phyloP scores from a whole-genome alignment of 164 flowering plant genomes.

The Berberis thunbergii region DNA sequence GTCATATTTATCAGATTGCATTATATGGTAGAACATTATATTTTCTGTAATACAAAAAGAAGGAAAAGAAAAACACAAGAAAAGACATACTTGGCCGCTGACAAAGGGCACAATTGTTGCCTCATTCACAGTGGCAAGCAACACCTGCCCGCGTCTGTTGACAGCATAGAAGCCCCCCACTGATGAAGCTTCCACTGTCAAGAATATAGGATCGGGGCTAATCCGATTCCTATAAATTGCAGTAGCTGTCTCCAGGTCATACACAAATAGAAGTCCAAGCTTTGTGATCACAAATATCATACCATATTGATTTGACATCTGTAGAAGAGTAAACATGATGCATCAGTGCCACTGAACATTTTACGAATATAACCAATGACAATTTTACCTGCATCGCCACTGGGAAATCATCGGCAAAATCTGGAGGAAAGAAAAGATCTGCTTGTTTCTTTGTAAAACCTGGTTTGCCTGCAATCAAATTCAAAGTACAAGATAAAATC shows the following conservation, averaged over 20 bases:
- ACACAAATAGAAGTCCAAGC: conserved; percentile 96
- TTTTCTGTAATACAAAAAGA: not conserved
- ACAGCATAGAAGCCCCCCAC: conserved; percentile 95
- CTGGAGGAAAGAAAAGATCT: conserved; percentile 99
- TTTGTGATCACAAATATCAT: conserved; percentile 96
- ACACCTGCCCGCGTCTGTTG: conserved; percentile 92
- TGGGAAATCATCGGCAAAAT: conserved; percentile 98
- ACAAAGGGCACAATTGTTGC: conserved; percentile 88
- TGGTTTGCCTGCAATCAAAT: conserved; percentile 62
- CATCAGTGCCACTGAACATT: not conserved
- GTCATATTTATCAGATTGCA: conserved; percentile 10
- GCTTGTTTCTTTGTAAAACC: conserved; percentile 93
- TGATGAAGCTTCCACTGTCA: conserved; percentile 94
- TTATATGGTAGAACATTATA: not conserved
- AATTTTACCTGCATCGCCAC: conserved; percentile 92
- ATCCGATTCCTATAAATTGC: conserved; percentile 96
- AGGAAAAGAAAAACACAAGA: not conserved
- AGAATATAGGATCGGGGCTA: conserved; percentile 97
- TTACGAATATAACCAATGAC: not conserved
- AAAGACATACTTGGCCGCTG: conserved; percentile 76
- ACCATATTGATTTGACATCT: conserved; percentile 85
- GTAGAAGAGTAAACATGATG: conserved; percentile 17
- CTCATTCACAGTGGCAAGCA: conserved; percentile 94
- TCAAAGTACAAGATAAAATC: not conserved
- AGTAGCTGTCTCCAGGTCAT: conserved; percentile 91